Evolutionary conservation across 768 basidiomycete species (phyloP).

Genomic region (Kwoniella dejecticola): DNA sequence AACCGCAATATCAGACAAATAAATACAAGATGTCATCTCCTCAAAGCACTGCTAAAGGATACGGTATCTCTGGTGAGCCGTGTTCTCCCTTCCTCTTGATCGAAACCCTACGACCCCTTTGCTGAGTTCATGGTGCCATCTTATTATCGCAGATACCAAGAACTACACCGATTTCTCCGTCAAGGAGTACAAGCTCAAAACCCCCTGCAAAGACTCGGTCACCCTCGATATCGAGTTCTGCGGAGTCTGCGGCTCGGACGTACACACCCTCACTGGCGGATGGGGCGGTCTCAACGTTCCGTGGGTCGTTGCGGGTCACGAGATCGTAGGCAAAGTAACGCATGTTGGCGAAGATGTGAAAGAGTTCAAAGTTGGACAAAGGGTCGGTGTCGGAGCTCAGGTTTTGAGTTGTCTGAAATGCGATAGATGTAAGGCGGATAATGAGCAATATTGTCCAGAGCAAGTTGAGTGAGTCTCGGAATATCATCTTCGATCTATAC

Average conservation of each 20-base stretch:
- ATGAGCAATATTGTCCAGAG: conserved; percentile 62
- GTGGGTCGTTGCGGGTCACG: conserved; percentile 58
- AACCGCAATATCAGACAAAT: background rate
- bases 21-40: conserved; percentile 8
- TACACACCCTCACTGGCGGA: conserved; percentile 60
- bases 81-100: background rate
- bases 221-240: conserved; percentile 51
- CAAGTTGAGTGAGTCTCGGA: conserved; percentile 49
- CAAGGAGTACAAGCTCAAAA: conserved; percentile 47
- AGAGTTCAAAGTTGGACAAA: conserved; percentile 64
- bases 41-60: conserved; percentile 35
- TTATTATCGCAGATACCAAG: conserved; percentile 32
- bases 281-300: conserved; percentile 54
- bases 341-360: conserved; percentile 63
- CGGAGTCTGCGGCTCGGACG: conserved; percentile 63
- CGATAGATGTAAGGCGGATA: conserved; percentile 44
- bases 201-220: conserved; percentile 32
- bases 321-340: conserved; percentile 63
- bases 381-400: conserved; percentile 63
- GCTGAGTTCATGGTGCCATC: background rate
- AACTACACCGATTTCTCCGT: conserved; percentile 50
- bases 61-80: conserved; percentile 42
- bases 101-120: background rate
- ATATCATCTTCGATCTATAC: too few relatives aligned
- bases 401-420: conserved; percentile 63